phyloP scores from a whole-genome alignment of 2,329 filamentous ascomycete genomes.

The Penicillium olsonii region DNA sequence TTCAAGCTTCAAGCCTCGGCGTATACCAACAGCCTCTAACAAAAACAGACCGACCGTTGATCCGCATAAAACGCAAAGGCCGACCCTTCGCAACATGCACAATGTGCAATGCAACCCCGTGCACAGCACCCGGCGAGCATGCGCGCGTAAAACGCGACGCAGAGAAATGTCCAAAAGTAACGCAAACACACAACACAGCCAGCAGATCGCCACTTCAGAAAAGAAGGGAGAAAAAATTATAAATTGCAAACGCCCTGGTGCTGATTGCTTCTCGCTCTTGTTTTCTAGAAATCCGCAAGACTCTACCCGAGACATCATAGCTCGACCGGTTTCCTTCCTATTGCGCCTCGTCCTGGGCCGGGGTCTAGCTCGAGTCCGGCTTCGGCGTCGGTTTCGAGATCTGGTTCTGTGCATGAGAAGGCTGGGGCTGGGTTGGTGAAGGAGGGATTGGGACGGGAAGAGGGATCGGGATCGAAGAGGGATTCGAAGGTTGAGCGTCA shows the following conservation, averaged over 20 bases:
- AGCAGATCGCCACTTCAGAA: constrained; percentile 16
- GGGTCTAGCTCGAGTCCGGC: neutral
- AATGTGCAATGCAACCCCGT: constrained; percentile 80
- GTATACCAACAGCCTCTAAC: neutral
- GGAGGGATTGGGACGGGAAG: too few relatives aligned
- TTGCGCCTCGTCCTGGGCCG: constrained; percentile 21
- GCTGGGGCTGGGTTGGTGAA: too few relatives aligned
- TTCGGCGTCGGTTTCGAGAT: neutral
- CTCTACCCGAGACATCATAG: constrained; percentile 23
- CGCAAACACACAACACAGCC: constrained; percentile 21
- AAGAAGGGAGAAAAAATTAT: too few relatives aligned
- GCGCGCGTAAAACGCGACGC: constrained; percentile 58
- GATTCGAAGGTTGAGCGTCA: constrained; percentile 11
- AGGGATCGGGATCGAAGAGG: constrained; percentile 21
- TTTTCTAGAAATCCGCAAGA: constrained; percentile 27
- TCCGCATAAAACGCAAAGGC: constrained; percentile 96
- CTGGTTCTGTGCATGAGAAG: neutral
- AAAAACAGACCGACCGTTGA: constrained; percentile 75
- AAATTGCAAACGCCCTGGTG: constrained; percentile 21
- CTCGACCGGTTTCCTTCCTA: constrained; percentile 23
- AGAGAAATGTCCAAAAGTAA: constrained; percentile 38
- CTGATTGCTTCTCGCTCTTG: constrained; percentile 21
- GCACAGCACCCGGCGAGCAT: constrained; percentile 88
- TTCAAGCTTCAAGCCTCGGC: too few relatives aligned
- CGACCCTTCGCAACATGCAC: constrained; percentile 94